Base-by-base conservation (phyloP, 768 basidiomycete genomes). In the Boletellus ananas region DNA sequence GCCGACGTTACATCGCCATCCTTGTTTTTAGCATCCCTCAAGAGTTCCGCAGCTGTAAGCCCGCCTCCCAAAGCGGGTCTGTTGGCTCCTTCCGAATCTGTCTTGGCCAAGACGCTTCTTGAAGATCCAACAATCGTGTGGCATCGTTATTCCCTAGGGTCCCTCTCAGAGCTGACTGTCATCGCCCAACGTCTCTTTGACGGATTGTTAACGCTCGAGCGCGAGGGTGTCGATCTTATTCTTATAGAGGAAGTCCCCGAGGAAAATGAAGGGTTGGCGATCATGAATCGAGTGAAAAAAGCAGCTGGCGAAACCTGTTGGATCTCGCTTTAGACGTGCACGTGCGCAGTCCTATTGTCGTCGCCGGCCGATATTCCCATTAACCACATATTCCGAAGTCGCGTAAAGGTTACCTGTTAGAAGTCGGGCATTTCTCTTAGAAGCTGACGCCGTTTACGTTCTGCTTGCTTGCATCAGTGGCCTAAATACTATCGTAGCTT, bases 261-360 rank as follows among this genome's bases (percentile, higher is more conserved):
- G 67, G 79, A 78, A 25, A 78, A 81, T 33, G 86, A 96, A 60
- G 95, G 95, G 0, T 69, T 96, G 25, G 95, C 95, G 6, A 80
- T 97, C 25, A 97, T 96, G 92, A 96, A 98, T 66, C 79, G 95
- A 16, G 82, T 94, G 21, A 79, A 79, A 54, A 97, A 97, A 65
- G 94, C 95, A 2, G 93, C 94, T 7, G 81, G 85, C 4, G 80
- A 85, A 43, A 59, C 57, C 10, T 52, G 53, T 34, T 74, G 72
- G 70, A 52, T 74, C 34, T 37, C 50, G 18, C 9, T 29, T 25
- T 65, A 65, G 54, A 55, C 36, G 39, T 39, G 8, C 45, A 52
- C 39, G 61, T 66, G 41, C 35, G 62, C 56, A 45, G 7, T 20
- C 36, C 14, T 47, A 18, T 31, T 42, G 16, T 12, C 40, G 16